Base-by-base conservation (phyloP, 2,329 filamentous ascomycete species). In the Apiospora marii region DNA sequence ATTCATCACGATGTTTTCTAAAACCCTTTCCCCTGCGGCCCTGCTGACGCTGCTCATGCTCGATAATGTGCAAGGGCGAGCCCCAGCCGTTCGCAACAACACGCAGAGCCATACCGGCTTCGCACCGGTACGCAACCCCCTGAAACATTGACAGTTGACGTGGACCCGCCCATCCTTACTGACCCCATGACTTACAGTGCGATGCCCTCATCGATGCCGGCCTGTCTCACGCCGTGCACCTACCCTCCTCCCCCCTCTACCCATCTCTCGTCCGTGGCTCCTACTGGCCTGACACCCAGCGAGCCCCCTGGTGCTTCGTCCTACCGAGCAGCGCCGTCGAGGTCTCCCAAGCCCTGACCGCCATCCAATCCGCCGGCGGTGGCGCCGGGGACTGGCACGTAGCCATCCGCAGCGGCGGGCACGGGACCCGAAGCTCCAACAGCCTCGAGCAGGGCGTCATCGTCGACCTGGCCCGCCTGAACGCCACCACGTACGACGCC, bases 401-500 rank as follows among this genome's bases (percentile, higher is more conserved):
- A 71, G 86, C 87, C 2, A 81, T 86, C n/a, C 83, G 85, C 51
- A 85, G 86, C 73, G 87, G 87, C 41, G 87, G 87, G 0, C 87
- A 89, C 77, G 82, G 83, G 49, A 80, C 82, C 2, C 82, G 83
- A 0, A 84, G 83, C 16, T 79, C 81, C 4, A 85, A 84, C n/a
- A 88, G 82, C 72, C 84, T 83, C 70, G 78, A 81, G 16, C 81
- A 79, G 4, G 85, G 84, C 4, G 78, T 87, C 27, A 82, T 82
- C 3, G 83, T 88, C 72, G 84, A 87, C 72, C 72, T 88, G 51
- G 80, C 79, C 41, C 75, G 76, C 22, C 73, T 87, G 69, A 80
- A 84, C 49, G 72, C 78, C 34, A 75, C 83, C 4, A 76, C 72
- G 0, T 77, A 83, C 51, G 77, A 81, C 43, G 69, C 75, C 0